Evolutionary conservation across 2,329 filamentous ascomycete genomes (phyloP), one percentile per base, ranked within the genome.

Genomic region (Aspergillus fumigatiaffinis): DNA sequence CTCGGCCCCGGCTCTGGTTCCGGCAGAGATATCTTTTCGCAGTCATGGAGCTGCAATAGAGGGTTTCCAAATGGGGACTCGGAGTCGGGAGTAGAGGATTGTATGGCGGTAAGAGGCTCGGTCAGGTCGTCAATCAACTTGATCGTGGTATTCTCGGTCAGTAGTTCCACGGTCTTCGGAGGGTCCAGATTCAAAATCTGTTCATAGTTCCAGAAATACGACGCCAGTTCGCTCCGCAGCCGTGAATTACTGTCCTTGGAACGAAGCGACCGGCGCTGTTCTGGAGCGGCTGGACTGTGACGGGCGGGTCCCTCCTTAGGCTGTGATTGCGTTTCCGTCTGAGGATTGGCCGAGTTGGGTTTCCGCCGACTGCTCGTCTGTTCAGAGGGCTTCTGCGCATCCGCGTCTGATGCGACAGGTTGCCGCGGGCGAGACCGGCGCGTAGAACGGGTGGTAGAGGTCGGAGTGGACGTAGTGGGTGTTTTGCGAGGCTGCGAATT

Each of bases 191-290:
- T 92, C 76, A 97, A 91, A 64, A 97, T 85, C 71, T 96, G 91
- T 75, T 97, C 92, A 74, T 96, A 97, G 69, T 95, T 92, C 53
- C 90, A 87, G 70, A 97, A 97, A 76, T 96, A 97, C 50, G 86
- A 84, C 41, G 92, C 88, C 60, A 97, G 82, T 70, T 97, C 92
- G 76, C 92, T 97, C 81, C 95, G 96, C 76, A 92, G 88, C 65
- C 91, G 84, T 52, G 88, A 88, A 10, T 88, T 89, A 67, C 83
- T 84, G 71, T 96, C 91, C 68, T 95, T 90, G 53, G 91, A 96
- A 61, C 93, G 85, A 71, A 97, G 79, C 71, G 91, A 93, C 68
- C 92, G 79, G 72, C 84, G 88, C 64, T 90, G 87, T 41, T 65
- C 59, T 21, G 50, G 52, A 51, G 46, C 50, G 38, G 50, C 51